Conservation (phyloP, 2,329 filamentous ascomycete genomes). For the Ceratocystis colombiana region DNA sequence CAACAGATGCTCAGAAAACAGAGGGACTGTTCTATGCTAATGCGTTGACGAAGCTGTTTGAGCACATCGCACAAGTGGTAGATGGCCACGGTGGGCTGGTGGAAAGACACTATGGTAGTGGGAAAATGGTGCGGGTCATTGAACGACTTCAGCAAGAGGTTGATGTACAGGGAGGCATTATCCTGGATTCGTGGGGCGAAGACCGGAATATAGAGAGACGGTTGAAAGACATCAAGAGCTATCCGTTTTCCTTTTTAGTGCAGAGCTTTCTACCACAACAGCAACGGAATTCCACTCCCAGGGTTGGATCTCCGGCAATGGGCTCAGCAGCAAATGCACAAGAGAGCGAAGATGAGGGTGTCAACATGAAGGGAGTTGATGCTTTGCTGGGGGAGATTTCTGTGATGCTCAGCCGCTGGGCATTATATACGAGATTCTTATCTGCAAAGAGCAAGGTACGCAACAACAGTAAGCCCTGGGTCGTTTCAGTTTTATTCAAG, state of each 20-base stretch:
- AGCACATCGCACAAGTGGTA: conserved; percentile 94
- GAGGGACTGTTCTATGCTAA: conserved; percentile 81
- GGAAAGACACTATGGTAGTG: conserved; percentile 82
- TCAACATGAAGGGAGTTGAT: conserved; percentile 96
- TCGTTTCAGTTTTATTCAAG: conserved; percentile 18
- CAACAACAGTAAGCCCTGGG: conserved; percentile 24
- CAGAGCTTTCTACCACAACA: conserved; percentile 79
- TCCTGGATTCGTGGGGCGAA: conserved; percentile 91
- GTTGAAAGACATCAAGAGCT: conserved; percentile 91
- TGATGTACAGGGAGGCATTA: conserved; percentile 90
- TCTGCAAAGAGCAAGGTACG: conserved; percentile 73
- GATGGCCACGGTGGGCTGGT: conserved; percentile 85
- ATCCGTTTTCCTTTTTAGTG: conserved; percentile 92
- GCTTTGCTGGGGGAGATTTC: conserved; percentile 76
- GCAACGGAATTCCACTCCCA: conserved; percentile 52
- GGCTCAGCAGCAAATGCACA: conserved; percentile 44
- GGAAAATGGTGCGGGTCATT: conserved; percentile 91
- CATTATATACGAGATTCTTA: conserved; percentile 81
- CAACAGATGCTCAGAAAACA: conserved; percentile 37
- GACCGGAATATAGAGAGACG: conserved; percentile 75
- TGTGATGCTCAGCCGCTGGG: conserved; percentile 88
- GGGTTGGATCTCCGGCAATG: conserved; percentile 63
- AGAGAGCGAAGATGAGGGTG: conserved; percentile 74
- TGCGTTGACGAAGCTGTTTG: conserved; percentile 82
- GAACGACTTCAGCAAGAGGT: conserved; percentile 88